Evolutionary conservation across 1,139 yeast species (phyloP), one percentile per base, ranked within the genome.

Genomic region (Groenewaldozyma auringiensis): DNA sequence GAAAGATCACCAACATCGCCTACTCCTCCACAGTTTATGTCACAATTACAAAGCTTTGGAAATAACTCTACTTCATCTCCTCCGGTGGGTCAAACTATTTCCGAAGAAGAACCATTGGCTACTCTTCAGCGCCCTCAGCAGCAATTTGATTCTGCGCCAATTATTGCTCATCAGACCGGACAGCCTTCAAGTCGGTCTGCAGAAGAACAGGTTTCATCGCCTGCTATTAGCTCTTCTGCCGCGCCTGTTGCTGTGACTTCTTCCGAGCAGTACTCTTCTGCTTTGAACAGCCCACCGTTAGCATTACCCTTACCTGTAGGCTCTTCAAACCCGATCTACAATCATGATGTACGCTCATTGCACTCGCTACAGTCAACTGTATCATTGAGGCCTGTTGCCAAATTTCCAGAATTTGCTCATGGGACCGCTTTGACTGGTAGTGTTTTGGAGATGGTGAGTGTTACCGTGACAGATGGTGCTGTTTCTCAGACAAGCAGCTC

Each of bases 371-470:
- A 50, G 47, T 53, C 60, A 4, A 25, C 48, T 1, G 31, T 49
- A 2, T 41, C 51, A n/a, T 41, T 46, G 13, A 45, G 43, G 21
- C 45, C 47, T 11, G 40, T 52, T 18, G 33, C 76, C 60, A 76
- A 74, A 56, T 94, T 78, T 57, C 76, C 79, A 13, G 75, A 74
- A 2, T 61, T 74, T 44, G 69, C 73, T 2, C 62, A 70, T n/a
- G 50, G 42, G 2, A 69, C 72, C 14, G 95, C 94, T 1, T 70
- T 87, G 56, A 82, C 82, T 58, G 78, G 87, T 1, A 81, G 94
- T 34, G 68, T 86, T 51, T 89, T 89, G 13, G 95, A 87, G 63
- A 79, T 83, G n/a, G 71, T 85, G 51, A 83, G 81, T 60, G 94
- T 86, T 2, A 72, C 74, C 18, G 79, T 81, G 61, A 77, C 76